Evolutionary conservation across 129 eudicot species (phyloP), one percentile per base, ranked within the genome.

Genomic region (Tagetes erecta): DNA sequence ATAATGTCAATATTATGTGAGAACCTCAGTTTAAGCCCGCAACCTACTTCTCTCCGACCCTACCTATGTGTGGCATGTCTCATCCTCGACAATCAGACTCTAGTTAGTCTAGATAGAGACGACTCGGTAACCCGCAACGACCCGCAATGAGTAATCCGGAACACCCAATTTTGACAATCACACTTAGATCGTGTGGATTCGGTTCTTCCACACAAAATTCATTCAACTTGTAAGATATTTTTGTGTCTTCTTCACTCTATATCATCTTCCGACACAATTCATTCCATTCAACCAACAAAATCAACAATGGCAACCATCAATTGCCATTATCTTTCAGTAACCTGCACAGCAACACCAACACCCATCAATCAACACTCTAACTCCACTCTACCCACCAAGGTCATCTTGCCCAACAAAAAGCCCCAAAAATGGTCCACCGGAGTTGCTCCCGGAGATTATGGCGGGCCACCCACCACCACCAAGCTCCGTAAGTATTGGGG

Each of bases 401-500:
- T 95, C 68, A 82, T 95, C 11, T 84, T 95, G 5, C 99, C 99
- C 38, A 80, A 85, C 72, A 88, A 88, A 72, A 95, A 91, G 86
- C 94, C 99, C 33, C 37, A 72, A 83, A 95, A 95, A 83, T 95
- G 97, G 97, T 86, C 99, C 76, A 91, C 91, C 46, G 99, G 99
- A 37, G 89, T 83, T 1, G 94, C 91, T 3, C 97, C 99, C 33
- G 99, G 99, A 0, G 99, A 95, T 0, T 91, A 88, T 53, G 99
- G 96, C 30, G 99, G 99, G 68, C 97, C 99, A n/a, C 96, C 97
- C 20, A 70, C 86, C 63, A 84, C 93, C 65, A 82, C 93, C 50
- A 88, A 94, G 97, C 97, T 91, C 69, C 86, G 99, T 8, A 91
- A 88, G 81, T 94, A 86, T 68, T 94, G 97, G 97, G 99, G 99